phyloP scores from a whole-genome alignment of 257 asterid genomes.

The Solanum lycopersicoides region DNA sequence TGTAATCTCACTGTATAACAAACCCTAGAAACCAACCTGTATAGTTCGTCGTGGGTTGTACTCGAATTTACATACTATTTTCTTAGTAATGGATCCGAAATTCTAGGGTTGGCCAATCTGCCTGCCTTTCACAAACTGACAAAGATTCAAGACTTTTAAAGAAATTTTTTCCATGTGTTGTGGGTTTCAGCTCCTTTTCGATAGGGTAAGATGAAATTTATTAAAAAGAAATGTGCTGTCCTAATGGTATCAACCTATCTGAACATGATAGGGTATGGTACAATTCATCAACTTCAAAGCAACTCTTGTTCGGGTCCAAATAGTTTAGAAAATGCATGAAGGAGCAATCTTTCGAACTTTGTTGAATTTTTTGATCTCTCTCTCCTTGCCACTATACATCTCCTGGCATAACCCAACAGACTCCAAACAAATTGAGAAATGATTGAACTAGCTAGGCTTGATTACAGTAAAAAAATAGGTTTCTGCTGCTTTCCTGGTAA shows the following conservation, averaged over 20 bases:
- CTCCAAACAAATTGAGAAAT: background rate
- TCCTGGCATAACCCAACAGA: too few species aligned
- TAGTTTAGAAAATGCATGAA: background rate
- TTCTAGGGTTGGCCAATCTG: background rate
- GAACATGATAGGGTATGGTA: background rate
- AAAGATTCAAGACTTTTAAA: background rate
- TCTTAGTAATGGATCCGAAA: background rate
- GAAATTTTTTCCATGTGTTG: background rate
- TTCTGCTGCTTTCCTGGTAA: background rate
- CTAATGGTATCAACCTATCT: background rate
- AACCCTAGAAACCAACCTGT: background rate
- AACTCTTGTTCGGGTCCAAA: background rate
- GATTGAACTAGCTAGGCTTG: background rate
- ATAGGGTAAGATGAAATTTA: background rate
- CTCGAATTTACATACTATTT: background rate
- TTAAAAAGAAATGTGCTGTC: background rate
- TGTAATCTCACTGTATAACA: background rate
- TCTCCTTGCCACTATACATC: background rate
- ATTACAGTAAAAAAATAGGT: background rate
- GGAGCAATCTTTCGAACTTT: background rate
- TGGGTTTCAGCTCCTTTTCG: background rate
- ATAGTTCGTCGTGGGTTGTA: background rate
- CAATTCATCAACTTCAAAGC: background rate
- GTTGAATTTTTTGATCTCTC: background rate
- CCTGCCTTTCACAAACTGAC: background rate